Evolutionary conservation across 2,329 filamentous ascomycete genomes (phyloP).

Genomic region (Botryotinia narcissicola): DNA sequence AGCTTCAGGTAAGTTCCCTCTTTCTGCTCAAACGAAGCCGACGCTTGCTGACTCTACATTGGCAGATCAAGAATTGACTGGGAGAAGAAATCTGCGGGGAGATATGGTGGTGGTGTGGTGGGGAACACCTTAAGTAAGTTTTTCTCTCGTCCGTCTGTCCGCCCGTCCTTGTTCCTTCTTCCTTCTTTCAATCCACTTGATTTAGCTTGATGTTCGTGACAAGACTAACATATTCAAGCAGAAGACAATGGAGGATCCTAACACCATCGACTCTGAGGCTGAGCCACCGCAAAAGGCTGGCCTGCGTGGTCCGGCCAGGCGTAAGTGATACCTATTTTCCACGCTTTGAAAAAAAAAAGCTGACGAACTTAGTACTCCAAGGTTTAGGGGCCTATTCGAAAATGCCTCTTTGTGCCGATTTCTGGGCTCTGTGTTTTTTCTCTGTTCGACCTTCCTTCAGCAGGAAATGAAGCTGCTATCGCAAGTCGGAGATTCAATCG

Average conservation of each 20-base stretch:
- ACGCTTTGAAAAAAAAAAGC: accelerated
- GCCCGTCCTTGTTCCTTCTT: background rate
- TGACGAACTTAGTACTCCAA: background rate
- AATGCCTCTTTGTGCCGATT: background rate
- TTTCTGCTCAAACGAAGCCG: background rate
- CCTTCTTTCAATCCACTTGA: background rate
- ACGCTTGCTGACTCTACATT: background rate
- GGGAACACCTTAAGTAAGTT: background rate
- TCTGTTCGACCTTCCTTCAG: background rate
- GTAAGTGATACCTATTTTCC: background rate
- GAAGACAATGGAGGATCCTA: background rate
- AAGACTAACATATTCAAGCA: background rate
- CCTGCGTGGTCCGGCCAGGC: background rate
- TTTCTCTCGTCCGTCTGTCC: background rate
- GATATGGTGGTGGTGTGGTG: background rate
- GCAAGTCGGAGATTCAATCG: background rate
- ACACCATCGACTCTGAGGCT: background rate
- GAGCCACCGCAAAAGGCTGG: background rate
- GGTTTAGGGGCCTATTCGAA: background rate
- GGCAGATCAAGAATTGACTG: background rate
- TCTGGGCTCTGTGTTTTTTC: background rate
- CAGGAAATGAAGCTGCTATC: background rate
- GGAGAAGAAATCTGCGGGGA: background rate
- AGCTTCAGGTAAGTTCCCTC: background rate
- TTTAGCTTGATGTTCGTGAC: background rate